phyloP scores from a whole-genome alignment of 2,329 filamentous ascomycete species.

The Cercospora sojina region DNA sequence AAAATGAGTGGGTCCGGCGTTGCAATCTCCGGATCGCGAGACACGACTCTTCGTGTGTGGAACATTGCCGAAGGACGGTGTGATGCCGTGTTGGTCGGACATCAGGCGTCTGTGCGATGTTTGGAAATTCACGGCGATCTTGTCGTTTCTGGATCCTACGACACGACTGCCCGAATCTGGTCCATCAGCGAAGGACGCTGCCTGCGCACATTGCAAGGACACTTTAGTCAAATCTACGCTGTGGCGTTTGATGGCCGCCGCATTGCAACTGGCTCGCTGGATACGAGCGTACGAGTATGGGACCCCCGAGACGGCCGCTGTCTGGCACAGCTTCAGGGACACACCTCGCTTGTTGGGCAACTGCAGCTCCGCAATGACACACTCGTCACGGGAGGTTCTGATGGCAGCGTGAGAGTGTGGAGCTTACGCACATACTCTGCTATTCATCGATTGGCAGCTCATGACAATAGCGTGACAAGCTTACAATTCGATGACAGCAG shows the following conservation, averaged over 20 bases:
- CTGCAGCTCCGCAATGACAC: conserved; percentile 94
- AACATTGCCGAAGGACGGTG: conserved; percentile 85
- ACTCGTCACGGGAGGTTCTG: conserved; percentile 91
- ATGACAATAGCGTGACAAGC: conserved; percentile 97
- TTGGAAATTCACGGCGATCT: conserved; percentile 94
- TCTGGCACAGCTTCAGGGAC: conserved; percentile 88
- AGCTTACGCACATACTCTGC: conserved; percentile 85
- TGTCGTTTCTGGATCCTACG: conserved; percentile 97
- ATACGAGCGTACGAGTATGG: conserved; percentile 97
- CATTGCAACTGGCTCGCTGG: conserved; percentile 91
- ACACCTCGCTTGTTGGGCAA: conserved; percentile 94
- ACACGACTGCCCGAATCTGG: conserved; percentile 96
- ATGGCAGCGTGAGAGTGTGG: conserved; percentile 96
- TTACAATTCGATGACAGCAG: conserved; percentile 94
- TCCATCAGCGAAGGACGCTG: conserved; percentile 95
- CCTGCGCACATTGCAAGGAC: conserved; percentile 82
- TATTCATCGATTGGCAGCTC: conserved; percentile 90
- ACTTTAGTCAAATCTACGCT: conserved; percentile 98
- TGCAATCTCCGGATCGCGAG: conserved; percentile 92
- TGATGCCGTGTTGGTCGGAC: conserved; percentile 86
- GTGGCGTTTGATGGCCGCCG: conserved; percentile 94
- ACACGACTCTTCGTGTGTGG: conserved; percentile 94
- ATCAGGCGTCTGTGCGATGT: conserved; percentile 93
- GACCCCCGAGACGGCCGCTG: conserved; percentile 64
- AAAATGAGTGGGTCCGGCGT: conserved; percentile 96